phyloP scores from a whole-genome alignment of 2,329 filamentous ascomycete species.

The Aaosphaeria pasadenensis region DNA sequence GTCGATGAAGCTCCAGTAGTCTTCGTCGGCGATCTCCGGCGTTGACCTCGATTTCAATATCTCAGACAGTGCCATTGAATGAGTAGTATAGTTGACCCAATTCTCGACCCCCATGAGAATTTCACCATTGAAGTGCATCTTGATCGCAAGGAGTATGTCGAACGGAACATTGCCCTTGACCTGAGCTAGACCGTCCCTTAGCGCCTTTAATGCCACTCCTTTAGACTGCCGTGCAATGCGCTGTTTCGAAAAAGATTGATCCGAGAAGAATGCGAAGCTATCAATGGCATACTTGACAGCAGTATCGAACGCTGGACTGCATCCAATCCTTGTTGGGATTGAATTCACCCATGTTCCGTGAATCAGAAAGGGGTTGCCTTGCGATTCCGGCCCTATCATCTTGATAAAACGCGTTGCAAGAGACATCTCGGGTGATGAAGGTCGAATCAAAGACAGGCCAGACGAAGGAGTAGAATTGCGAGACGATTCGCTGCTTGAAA shows the following conservation, averaged over 20 bases:
- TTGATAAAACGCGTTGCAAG: conserved; percentile 5
- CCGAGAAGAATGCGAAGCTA: conserved; percentile 1
- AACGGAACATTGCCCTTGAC: neutral
- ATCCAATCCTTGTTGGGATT: conserved; percentile 5
- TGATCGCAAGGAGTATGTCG: conserved; percentile 4
- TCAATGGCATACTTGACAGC: conserved; percentile 8
- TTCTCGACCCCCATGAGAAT: conserved; percentile 2
- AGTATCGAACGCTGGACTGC: conserved; percentile 1
- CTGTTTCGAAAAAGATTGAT: neutral
- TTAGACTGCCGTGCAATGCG: conserved; percentile 1
- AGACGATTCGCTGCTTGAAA: neutral
- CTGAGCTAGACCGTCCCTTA: neutral
- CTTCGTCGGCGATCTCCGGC: conserved; percentile 20
- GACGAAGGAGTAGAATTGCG: neutral
- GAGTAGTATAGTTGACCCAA: conserved; percentile 18
- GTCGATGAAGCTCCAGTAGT: conserved; percentile 30
- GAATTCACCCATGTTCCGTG: conserved; percentile 4
- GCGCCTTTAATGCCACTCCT: conserved; percentile 3
- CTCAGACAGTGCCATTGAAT: conserved; percentile 23
- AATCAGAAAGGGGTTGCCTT: conserved; percentile 3
- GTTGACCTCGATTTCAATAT: conserved; percentile 20
- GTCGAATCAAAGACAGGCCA: neutral
- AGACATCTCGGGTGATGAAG: neutral
- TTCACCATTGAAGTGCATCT: conserved; percentile 6
- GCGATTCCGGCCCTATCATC: conserved; percentile 1